Evolutionary conservation across 768 basidiomycete species (phyloP), one percentile per base, ranked within the genome.

Genomic region (Pleurotus giganteus): DNA sequence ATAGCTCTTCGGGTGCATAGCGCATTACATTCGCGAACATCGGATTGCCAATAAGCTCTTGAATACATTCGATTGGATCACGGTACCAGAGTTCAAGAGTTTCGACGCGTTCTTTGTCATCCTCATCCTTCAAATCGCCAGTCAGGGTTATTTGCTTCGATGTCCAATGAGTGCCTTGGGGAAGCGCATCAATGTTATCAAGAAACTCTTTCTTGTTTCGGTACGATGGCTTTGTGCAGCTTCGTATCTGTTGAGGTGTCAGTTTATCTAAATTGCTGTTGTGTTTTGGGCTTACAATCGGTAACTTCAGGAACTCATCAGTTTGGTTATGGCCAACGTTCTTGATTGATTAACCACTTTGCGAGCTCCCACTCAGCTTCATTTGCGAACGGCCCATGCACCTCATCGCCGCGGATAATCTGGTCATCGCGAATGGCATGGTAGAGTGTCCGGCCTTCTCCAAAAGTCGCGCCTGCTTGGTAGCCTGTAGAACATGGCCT

Each of bases 301-400:
- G 44, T 13, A 71, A 56, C 42, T 67, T 64, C 36, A 74, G 57
- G 43, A 66, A 73, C 19, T 64, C 53, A 15, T 71, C 67, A 0
- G 64, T 66, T 29, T 63, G 57, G 2, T 53, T 67, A 24, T 72
- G 61, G 0, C 69, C 63, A 13, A 66, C 63, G 27, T 59, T 53
- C 12, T 59, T 60, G 17, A n/a, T n/a, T n/a, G n/a, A 66, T 66
- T 32, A 74, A 54, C 69, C 68, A 74, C 29, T 59, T 54, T 2
- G 65, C 73, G 0, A 74, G 52, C 39, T 66, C 61, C 60, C 66
- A 69, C 26, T 73, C 66, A 1, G 66, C 67, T 31, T 59, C 51
- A 28, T 61, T 52, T 19, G 37, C 44, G 34, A 70, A 73, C 4
- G 69, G 69, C 1, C 56, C 65, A 61, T 63, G 3, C 58, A 57